Percentiles rank a stretch among this genome's conserved stretches.
phyloP scores from a whole-genome alignment of 1,284 basidiomycete species.

The Irpex sp. region DNA sequence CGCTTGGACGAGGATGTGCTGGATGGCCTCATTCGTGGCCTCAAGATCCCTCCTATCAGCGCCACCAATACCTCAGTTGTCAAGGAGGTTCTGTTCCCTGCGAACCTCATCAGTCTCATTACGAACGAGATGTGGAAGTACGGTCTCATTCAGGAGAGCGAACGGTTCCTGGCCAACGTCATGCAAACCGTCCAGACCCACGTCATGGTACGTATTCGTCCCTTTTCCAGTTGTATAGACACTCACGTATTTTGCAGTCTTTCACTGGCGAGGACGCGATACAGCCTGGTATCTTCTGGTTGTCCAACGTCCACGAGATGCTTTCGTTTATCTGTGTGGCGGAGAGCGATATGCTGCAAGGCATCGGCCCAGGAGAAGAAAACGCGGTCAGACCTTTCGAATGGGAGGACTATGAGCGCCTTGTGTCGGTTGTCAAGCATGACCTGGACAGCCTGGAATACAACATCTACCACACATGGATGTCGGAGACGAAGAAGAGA shows the following conservation, averaged over 20 bases:
- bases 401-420: conserved; percentile 95
- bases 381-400: conserved; percentile 89
- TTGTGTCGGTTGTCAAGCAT: conserved; percentile 97
- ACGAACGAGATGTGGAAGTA: conserved; percentile 99
- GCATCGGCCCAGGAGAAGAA: conserved; percentile 95
- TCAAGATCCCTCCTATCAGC: conserved; percentile 93
- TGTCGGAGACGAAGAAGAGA: conserved; percentile 97
- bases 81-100: conserved; percentile 99
- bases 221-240: conserved; percentile 9
- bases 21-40: conserved; percentile 83
- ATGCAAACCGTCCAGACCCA: conserved; percentile 98
- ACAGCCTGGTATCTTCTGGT: conserved; percentile 97
- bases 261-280: conserved; percentile 95
- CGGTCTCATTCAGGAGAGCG: conserved; percentile 94
- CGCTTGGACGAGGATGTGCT: conserved; percentile 94
- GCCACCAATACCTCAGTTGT: conserved; percentile 89
- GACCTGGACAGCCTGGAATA: conserved; percentile 98
- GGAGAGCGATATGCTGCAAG: conserved; percentile 97
- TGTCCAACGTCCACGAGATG: conserved; percentile 99
- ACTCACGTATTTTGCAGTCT: conserved; percentile 42
- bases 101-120: conserved; percentile 96
- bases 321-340: conserved; percentile 98
- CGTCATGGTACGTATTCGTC: conserved; percentile 80
- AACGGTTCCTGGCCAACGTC: conserved; percentile 96
- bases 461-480: conserved; percentile 99